These are phyloP conservation scores for Aphanoascus verrucosus DNA, from an alignment of 2,329 filamentous ascomycete species.

Conservation along the genomic window DNA sequence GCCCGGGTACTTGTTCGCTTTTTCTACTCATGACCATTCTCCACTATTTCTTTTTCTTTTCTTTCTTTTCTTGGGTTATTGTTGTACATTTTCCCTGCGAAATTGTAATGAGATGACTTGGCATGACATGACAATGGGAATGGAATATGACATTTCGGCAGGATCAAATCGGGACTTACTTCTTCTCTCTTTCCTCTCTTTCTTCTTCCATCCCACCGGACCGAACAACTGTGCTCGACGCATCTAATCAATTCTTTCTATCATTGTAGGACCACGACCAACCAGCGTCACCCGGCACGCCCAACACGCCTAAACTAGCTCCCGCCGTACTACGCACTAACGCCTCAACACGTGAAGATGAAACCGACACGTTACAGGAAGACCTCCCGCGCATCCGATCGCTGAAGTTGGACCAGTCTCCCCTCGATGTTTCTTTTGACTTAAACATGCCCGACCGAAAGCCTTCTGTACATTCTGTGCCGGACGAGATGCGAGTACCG, in stretches of 20 bases:
- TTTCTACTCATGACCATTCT: neutral
- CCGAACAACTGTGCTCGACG: neutral
- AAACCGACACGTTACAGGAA: neutral
- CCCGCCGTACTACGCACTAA: neutral
- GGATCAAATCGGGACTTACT: neutral
- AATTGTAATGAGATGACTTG: conserved; percentile 9
- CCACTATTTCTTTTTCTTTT: neutral
- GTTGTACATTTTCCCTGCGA: conserved; percentile 4
- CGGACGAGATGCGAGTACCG: neutral
- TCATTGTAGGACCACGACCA: conserved; percentile 1
- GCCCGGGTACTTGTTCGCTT: neutral
- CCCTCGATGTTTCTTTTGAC: neutral
- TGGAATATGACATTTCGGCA: conserved; percentile 4
- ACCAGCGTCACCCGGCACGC: neutral
- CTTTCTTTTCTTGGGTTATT: neutral
- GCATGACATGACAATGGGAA: conserved; percentile 4
- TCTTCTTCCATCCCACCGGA: neutral
- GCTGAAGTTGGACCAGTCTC: conserved; percentile 2
- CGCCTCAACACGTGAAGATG: neutral
- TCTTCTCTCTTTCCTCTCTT: neutral
- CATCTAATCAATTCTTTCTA: conserved; percentile 3
- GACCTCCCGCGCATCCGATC: neutral
- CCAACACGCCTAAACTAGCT: neutral
- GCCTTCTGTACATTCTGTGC: neutral
- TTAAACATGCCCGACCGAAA: neutral